Evolutionary conservation across 1,139 yeast species (phyloP).

Genomic region (Pichia sp.): DNA sequence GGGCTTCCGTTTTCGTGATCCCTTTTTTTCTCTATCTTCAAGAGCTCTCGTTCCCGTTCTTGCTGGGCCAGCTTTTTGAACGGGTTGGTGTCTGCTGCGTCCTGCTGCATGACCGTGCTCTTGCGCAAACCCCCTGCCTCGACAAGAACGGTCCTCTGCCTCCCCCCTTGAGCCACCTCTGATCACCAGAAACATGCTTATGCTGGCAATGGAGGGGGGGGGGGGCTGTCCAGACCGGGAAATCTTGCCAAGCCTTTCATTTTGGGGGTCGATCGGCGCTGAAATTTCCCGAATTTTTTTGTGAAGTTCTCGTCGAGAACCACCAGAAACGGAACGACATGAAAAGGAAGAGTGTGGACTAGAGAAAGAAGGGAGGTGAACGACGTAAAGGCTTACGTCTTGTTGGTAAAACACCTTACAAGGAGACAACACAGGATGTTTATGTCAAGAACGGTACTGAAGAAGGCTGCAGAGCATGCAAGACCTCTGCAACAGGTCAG

Average conservation of each 20-base stretch:
- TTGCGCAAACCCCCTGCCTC: neutral
- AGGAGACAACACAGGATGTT: conserved; percentile 7
- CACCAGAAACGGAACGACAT: neutral
- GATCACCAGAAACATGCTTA: neutral
- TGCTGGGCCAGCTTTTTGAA: conserved; percentile 7
- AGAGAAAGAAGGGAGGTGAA: neutral
- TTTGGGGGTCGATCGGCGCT: neutral
- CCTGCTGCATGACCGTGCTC: neutral
- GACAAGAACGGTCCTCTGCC: neutral
- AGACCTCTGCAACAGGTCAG: conserved; percentile 23
- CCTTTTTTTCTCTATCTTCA: neutral
- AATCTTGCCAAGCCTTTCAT: neutral
- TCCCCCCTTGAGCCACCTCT: neutral
- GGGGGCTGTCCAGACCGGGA: neutral
- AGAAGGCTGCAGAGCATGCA: neutral
- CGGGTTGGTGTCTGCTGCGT: conserved; percentile 7
- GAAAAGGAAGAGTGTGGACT: neutral
- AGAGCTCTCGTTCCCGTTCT: conserved; percentile 2
- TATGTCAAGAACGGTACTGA: neutral
- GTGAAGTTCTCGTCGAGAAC: neutral
- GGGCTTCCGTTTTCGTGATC: neutral
- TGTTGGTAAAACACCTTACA: neutral
- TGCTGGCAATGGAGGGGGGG: neutral
- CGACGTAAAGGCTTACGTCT: too few relatives aligned
- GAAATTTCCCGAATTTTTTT: neutral